phyloP scores from a whole-genome alignment of 1,284 basidiomycete species.

The Omphalotus olearius region DNA sequence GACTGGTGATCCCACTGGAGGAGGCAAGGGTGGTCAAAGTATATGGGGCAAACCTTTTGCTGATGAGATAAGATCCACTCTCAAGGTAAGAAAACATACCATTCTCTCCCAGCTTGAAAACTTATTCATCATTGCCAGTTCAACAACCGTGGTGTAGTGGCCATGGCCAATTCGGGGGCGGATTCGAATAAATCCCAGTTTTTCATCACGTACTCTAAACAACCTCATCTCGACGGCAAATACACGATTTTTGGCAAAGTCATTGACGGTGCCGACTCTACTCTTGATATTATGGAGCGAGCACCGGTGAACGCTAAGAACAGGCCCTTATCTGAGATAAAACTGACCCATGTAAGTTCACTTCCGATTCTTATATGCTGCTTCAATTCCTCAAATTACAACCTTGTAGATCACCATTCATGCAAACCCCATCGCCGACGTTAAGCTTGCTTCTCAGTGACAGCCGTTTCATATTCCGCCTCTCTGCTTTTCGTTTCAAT shows the following conservation, averaged over 20 bases:
- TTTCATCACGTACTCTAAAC: constrained; percentile 91
- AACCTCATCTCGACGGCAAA: constrained; percentile 88
- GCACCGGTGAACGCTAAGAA: constrained; percentile 91
- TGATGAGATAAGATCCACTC: constrained; percentile 87
- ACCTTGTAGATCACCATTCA: constrained; percentile 80
- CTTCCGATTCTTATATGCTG: not conserved
- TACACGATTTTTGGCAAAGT: constrained; percentile 94
- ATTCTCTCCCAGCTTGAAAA: not conserved
- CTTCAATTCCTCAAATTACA: constrained; percentile 10
- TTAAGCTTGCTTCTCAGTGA: constrained; percentile 33
- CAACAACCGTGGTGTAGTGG: constrained; percentile 89
- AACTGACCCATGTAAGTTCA: constrained; percentile 64
- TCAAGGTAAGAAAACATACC: constrained; percentile 71
- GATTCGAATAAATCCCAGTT: constrained; percentile 95
- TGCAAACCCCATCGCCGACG: constrained; percentile 90
- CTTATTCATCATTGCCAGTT: constrained; percentile 51
- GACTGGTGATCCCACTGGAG: constrained; percentile 82
- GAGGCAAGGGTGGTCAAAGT: constrained; percentile 80
- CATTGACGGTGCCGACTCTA: constrained; percentile 91
- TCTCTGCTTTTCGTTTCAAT: too few species aligned
- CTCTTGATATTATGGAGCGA: constrained; percentile 87
- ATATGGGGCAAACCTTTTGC: constrained; percentile 85
- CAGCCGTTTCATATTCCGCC: too few species aligned
- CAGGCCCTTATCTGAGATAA: constrained; percentile 82
- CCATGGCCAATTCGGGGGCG: constrained; percentile 94